A percentile compares a stretch with the other conserved stretches of the same genome.
Conservation (phyloP, 176 grass and related monocot species). For the Alloteropsis semialata region DNA sequence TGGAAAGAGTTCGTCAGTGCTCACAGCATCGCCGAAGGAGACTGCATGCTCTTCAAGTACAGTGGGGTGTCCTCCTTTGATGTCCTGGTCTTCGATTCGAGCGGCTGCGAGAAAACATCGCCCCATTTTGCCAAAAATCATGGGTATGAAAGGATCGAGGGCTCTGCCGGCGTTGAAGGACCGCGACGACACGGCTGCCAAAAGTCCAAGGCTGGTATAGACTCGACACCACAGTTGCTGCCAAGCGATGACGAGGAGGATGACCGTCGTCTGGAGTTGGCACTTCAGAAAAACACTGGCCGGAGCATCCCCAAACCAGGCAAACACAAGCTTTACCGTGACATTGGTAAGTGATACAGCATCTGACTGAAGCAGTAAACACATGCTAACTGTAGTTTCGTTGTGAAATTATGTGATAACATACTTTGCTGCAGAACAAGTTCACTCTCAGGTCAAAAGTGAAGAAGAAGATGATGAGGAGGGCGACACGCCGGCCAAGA, state of each 20-base stretch:
- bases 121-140: background rate
- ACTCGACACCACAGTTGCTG: background rate
- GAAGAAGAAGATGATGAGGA: background rate
- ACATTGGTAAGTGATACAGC: background rate
- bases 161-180: background rate
- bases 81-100: constrained; percentile 34
- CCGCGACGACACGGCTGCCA: background rate
- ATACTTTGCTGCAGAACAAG: background rate
- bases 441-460: background rate
- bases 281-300: background rate
- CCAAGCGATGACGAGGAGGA: background rate
- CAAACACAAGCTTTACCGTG: background rate
- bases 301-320: background rate
- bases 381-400: background rate
- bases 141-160: background rate
- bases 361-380: background rate
- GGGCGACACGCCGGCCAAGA: background rate
- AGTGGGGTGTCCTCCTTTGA: constrained; percentile 39
- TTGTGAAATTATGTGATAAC: background rate
- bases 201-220: background rate
- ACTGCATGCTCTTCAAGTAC: constrained; percentile 42
- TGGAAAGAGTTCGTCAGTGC: constrained; percentile 34
- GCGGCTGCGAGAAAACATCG: constrained; percentile 19
- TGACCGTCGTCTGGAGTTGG: background rate
- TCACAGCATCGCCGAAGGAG: constrained; percentile 9